Percentiles rank a stretch among this genome's conserved stretches.
Evolutionary conservation across 78 protist species (phyloP).

Genomic region (Guillardia theta): DNA sequence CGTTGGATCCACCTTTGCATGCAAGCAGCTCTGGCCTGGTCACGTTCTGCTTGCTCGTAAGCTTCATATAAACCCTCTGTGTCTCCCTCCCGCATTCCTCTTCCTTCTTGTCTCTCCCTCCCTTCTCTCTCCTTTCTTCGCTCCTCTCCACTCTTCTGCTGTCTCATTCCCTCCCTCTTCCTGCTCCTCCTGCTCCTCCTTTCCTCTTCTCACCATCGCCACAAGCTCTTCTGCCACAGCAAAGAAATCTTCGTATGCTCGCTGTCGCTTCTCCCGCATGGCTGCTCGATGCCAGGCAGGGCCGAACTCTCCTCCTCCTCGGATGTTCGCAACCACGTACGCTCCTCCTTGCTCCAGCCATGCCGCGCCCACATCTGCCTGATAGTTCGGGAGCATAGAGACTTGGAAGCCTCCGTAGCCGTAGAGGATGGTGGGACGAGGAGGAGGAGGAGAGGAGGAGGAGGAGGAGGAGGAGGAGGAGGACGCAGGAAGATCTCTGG

Average conservation of each 20-base stretch:
- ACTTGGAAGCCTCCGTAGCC: constrained; percentile 35
- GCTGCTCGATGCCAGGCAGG: constrained; percentile 48
- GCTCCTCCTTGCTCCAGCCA: constrained; percentile 47
- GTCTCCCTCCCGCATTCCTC: too few relatives aligned
- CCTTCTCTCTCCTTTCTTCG: too few relatives aligned
- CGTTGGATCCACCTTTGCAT: constrained; percentile 43
- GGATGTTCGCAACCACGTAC: constrained; percentile 51
- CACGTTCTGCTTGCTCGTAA: too few relatives aligned
- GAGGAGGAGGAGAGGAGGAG: background rate
- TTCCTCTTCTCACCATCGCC: too few relatives aligned
- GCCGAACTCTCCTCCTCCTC: constrained; percentile 58
- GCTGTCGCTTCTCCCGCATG: constrained; percentile 8
- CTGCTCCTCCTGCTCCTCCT: too few relatives aligned
- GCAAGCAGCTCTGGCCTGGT: background rate
- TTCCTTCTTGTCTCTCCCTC: too few relatives aligned
- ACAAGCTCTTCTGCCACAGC: background rate
- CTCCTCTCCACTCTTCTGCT: too few relatives aligned
- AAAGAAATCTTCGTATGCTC: constrained; percentile 46
- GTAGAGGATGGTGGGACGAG: constrained; percentile 38
- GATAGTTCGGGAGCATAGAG: background rate
- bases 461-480: background rate
- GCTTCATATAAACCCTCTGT: too few relatives aligned
- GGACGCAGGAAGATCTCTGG: background rate
- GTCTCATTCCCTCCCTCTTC: too few relatives aligned
- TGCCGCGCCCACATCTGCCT: constrained; percentile 4